These are phyloP conservation scores for Batrachochytrium dendrobatidis DNA, from an alignment of 371 early-diverging fungal species.

Conservation along the genomic window DNA sequence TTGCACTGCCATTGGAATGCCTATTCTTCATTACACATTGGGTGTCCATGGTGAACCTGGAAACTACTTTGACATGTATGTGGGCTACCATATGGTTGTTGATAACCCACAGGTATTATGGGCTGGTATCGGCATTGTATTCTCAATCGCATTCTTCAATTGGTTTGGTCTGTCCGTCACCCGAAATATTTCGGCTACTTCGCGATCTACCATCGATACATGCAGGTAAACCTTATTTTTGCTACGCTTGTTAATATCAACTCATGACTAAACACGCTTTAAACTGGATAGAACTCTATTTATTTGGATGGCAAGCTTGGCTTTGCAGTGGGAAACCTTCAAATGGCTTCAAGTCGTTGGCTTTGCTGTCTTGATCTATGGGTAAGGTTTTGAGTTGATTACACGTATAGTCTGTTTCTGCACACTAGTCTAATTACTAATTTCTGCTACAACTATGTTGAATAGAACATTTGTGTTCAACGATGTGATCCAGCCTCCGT, in stretches of 20 bases:
- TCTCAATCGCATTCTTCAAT: conserved; percentile 89
- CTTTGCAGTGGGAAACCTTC: conserved; percentile 91
- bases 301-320: conserved; percentile 86
- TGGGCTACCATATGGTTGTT: conserved; percentile 64
- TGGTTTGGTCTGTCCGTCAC: conserved; percentile 92
- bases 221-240: conserved; percentile 47
- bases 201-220: conserved; percentile 90
- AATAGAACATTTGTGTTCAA: conserved; percentile 78
- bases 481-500: conserved; percentile 63
- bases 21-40: conserved; percentile 63
- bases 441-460: neutral
- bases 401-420: neutral
- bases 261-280: too few species aligned
- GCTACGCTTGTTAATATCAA: neutral
- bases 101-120: conserved; percentile 58
- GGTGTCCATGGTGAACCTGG: conserved; percentile 53
- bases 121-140: conserved; percentile 69
- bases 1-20: conserved; percentile 61
- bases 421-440: neutral
- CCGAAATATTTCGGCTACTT: conserved; percentile 71
- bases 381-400: conserved; percentile 37
- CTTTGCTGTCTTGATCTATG: conserved; percentile 75
- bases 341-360: conserved; percentile 82
- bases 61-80: conserved; percentile 69
- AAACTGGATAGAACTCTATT: conserved; percentile 65